Evolutionary conservation across 2,329 filamentous ascomycete genomes (phyloP).

Genomic region (Diaporthe ilicicola): DNA sequence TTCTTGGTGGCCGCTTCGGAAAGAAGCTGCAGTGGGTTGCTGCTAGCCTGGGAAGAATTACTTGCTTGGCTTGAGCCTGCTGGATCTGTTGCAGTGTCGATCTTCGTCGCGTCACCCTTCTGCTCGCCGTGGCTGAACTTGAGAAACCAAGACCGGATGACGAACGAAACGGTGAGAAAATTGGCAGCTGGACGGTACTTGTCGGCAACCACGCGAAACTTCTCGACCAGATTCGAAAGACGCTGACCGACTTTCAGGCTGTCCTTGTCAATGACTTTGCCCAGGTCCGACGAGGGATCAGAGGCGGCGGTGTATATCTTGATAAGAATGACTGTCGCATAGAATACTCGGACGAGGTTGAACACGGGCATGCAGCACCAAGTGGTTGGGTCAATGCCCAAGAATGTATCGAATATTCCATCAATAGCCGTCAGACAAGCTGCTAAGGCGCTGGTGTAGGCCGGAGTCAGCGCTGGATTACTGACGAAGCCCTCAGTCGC

Average conservation of each 20-base stretch:
- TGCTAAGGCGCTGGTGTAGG: slow-evolving; percentile 73
- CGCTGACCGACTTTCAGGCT: slow-evolving; percentile 72
- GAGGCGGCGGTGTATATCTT: slow-evolving; percentile 77
- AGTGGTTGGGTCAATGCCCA: slow-evolving; percentile 64
- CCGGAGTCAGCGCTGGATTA: slow-evolving; percentile 54
- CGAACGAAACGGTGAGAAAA: slow-evolving; percentile 74
- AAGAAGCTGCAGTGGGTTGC: slow-evolving; percentile 62
- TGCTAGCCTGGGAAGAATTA: slow-evolving; percentile 48
- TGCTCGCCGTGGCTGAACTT: slow-evolving; percentile 44
- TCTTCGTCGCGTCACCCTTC: slow-evolving; percentile 24
- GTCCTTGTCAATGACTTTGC: slow-evolving; percentile 73
- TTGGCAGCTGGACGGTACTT: slow-evolving; percentile 73
- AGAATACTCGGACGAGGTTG: slow-evolving; percentile 76
- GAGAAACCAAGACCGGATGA: slow-evolving; percentile 76
- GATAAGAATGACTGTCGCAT: slow-evolving; percentile 75
- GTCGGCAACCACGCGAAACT: slow-evolving; percentile 71
- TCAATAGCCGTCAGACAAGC: slow-evolving; percentile 74
- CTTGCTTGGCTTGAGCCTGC: slow-evolving; percentile 35
- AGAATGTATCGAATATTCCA: slow-evolving; percentile 70
- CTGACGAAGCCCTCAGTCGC: slow-evolving; percentile 54
- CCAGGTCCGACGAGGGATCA: slow-evolving; percentile 70
- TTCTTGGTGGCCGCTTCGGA: slow-evolving; percentile 65
- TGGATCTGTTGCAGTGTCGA: slow-evolving; percentile 34
- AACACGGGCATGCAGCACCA: slow-evolving; percentile 75
- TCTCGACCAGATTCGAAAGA: slow-evolving; percentile 74